These are phyloP conservation scores for Eutrema salsugineum DNA, from an alignment of 441 rosid species.

Conservation along the genomic window DNA sequence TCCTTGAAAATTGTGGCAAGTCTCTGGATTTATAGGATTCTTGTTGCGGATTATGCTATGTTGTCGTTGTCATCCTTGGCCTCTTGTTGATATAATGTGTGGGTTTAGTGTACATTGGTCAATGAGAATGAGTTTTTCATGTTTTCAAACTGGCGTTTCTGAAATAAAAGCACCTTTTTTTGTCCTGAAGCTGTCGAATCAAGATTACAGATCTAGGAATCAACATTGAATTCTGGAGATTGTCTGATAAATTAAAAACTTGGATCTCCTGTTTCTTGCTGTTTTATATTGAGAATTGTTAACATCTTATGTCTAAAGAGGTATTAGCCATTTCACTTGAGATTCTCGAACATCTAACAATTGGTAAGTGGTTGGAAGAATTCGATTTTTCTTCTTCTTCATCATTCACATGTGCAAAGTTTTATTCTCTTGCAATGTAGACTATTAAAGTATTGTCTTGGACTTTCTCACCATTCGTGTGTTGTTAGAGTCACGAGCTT, in stretches of 20 bases:
- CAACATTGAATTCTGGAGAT: not conserved
- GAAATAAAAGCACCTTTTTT: not conserved
- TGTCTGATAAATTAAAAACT: not conserved
- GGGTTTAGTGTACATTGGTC: not conserved
- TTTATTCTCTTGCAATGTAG: not conserved
- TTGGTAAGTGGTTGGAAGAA: not conserved
- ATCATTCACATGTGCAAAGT: conserved; percentile 4
- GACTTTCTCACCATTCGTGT: not conserved
- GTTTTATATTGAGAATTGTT: not conserved
- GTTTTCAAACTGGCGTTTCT: not conserved
- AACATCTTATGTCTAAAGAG: not conserved
- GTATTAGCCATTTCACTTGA: not conserved
- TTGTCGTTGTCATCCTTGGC: not conserved
- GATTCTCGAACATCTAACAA: not conserved
- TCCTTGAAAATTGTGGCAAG: not conserved
- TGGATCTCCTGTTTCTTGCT: conserved; percentile 6
- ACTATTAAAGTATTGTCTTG: not conserved
- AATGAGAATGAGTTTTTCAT: not conserved
- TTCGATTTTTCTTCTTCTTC: not conserved
- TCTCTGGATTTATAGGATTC: not conserved
- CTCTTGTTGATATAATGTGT: not conserved
- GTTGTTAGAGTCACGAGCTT: not conserved
- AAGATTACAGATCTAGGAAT: not conserved
- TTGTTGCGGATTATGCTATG: not conserved
- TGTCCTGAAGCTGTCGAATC: not conserved